Evolutionary conservation across 164 flowering plant species (phyloP).

Genomic region (Hamamelis virginiana): DNA sequence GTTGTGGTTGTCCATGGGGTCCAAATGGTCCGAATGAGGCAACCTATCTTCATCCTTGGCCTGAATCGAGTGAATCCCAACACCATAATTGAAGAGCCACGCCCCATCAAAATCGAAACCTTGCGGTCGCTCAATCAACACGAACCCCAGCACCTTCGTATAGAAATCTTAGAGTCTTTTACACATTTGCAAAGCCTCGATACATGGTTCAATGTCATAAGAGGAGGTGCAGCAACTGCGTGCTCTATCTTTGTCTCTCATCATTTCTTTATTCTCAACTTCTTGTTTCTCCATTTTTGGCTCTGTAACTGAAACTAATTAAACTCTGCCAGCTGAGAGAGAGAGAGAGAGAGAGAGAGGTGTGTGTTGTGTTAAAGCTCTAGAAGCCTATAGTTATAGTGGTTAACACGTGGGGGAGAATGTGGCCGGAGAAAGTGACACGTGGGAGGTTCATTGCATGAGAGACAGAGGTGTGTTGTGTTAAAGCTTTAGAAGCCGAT

Average conservation of each 20-base stretch:
- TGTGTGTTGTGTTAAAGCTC: neutral
- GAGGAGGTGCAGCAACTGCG: conserved; percentile 21
- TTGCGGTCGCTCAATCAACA: conserved; percentile 47
- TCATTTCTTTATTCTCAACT: neutral
- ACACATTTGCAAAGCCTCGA: conserved; percentile 61
- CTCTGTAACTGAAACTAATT: too few species aligned
- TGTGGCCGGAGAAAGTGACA: neutral
- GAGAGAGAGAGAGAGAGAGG: too few species aligned
- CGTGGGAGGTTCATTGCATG: neutral
- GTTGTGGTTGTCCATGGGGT: conserved; percentile 73
- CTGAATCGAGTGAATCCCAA: conserved; percentile 61
- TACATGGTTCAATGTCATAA: conserved; percentile 70
- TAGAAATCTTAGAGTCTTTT: conserved; percentile 52
- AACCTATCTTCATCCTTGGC: conserved; percentile 31
- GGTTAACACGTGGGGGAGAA: too few species aligned
- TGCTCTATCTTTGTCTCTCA: neutral
- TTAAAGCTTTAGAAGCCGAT: too few species aligned
- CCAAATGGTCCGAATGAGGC: conserved; percentile 38
- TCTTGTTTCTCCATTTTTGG: neutral
- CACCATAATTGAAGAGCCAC: conserved; percentile 73
- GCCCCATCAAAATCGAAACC: conserved; percentile 67
- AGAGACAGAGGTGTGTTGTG: neutral
- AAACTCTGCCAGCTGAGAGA: too few species aligned
- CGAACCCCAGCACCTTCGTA: conserved; percentile 56
- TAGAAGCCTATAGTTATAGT: too few species aligned